Evolutionary conservation across 2,329 filamentous ascomycete species (phyloP).

Genomic region (Cercospora citrullina): DNA sequence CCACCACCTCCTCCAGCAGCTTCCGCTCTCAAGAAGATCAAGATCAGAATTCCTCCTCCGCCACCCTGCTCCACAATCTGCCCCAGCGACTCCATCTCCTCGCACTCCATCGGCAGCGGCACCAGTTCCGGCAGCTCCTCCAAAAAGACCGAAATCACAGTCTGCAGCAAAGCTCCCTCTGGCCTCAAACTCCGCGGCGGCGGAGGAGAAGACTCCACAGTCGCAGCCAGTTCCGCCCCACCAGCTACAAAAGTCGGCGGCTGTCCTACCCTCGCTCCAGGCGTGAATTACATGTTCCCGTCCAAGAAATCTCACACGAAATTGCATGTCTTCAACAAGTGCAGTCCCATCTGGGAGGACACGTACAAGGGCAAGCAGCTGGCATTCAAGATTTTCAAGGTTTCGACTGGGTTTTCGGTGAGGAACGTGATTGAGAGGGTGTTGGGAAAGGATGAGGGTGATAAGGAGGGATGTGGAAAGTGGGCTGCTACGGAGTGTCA

Average conservation of each 20-base stretch:
- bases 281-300: constrained; percentile 36
- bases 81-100: constrained; percentile 7
- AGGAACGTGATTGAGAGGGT: constrained; percentile 37
- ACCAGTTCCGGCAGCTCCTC: background rate
- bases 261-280: constrained; percentile 25
- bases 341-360: constrained; percentile 32
- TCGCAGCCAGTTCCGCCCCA: background rate
- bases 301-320: constrained; percentile 30
- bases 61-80: constrained; percentile 3
- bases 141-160: constrained; percentile 1
- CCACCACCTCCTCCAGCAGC: background rate
- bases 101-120: constrained; percentile 3
- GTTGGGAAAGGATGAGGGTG: constrained; percentile 23
- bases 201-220: background rate
- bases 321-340: constrained; percentile 36
- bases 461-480: constrained; percentile 27
- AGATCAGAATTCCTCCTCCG: background rate
- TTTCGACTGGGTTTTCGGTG: constrained; percentile 31
- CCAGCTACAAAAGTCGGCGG: background rate
- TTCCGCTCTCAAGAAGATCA: background rate
- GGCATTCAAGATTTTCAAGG: constrained; percentile 39
- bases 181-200: constrained; percentile 5
- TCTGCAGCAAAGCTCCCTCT: background rate
- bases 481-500: constrained; percentile 39
- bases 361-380: constrained; percentile 24